A percentile compares a stretch with the other conserved stretches of the same genome.
These are phyloP conservation scores for Russula lepida DNA, from an alignment of 768 basidiomycete species.

Conservation along the genomic window DNA sequence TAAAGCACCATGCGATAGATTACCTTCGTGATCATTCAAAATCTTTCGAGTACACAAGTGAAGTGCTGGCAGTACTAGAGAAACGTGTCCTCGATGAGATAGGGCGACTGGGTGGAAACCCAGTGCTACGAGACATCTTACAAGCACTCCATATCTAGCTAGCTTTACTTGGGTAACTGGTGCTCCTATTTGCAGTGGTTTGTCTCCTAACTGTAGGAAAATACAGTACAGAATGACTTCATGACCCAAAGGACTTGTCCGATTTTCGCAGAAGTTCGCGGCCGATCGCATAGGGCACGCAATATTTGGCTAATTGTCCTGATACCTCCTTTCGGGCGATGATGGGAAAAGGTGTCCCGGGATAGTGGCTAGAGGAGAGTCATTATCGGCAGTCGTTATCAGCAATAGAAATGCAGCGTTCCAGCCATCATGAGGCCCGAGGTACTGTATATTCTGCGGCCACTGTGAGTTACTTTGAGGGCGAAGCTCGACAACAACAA, in stretches of 20 bases:
- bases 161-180: neutral
- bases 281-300: neutral
- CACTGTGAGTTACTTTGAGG: no score
- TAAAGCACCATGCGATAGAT: constrained; percentile 71
- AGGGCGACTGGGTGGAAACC: constrained; percentile 67
- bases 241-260: neutral
- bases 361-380: neutral
- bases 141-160: constrained; percentile 37
- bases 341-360: no score
- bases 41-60: constrained; percentile 81
- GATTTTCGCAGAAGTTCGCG: neutral
- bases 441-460: no score
- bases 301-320: neutral
- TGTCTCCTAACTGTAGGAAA: neutral
- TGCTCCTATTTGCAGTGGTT: neutral
- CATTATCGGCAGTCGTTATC: neutral
- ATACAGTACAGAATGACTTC: neutral
- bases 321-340: neutral
- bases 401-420: no score
- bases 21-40: constrained; percentile 64
- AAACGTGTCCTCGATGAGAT: constrained; percentile 63
- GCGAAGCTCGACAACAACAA: no score
- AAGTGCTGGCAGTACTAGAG: constrained; percentile 60
- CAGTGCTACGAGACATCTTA: constrained; percentile 48
- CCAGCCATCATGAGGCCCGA: no score